A percentile compares a stretch with the other conserved stretches of the same genome.
phyloP scores from a whole-genome alignment of 345 rosid species.

The Eutrema heterophyllum region DNA sequence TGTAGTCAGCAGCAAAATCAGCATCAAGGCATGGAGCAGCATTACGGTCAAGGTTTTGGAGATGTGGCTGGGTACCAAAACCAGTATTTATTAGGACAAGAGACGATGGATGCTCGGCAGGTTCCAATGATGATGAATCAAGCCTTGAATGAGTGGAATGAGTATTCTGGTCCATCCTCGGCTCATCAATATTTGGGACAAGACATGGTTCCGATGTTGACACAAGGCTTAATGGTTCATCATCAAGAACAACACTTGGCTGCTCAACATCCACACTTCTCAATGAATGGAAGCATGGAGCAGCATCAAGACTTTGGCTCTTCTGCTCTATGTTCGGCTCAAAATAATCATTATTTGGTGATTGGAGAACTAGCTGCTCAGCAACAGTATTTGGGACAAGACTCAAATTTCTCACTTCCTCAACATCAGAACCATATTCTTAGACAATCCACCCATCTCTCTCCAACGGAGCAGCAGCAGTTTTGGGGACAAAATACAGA shows the following conservation, averaged over 20 bases:
- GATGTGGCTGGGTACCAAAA: background rate
- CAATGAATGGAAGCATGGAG: background rate
- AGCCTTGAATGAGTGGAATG: too few species aligned
- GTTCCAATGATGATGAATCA: too few species aligned
- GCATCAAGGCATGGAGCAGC: too few species aligned
- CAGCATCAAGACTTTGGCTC: background rate
- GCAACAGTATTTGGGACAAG: background rate
- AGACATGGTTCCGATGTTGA: background rate
- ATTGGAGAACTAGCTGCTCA: background rate
- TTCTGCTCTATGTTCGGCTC: background rate
- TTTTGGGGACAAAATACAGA: background rate
- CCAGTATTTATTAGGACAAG: background rate
- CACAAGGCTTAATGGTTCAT: background rate
- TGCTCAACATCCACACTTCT: background rate
- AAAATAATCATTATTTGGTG: background rate
- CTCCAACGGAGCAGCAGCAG: background rate
- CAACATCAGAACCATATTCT: background rate
- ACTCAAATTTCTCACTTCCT: background rate
- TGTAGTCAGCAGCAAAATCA: too few species aligned
- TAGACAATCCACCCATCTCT: background rate
- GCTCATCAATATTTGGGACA: background rate
- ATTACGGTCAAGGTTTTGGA: background rate
- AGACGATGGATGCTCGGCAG: too few species aligned
- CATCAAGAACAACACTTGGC: background rate
- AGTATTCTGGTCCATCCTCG: background rate